These are phyloP conservation scores for Fallopia convolvulus DNA, from an alignment of 148 eudicot genomes.

Conservation along the genomic window DNA sequence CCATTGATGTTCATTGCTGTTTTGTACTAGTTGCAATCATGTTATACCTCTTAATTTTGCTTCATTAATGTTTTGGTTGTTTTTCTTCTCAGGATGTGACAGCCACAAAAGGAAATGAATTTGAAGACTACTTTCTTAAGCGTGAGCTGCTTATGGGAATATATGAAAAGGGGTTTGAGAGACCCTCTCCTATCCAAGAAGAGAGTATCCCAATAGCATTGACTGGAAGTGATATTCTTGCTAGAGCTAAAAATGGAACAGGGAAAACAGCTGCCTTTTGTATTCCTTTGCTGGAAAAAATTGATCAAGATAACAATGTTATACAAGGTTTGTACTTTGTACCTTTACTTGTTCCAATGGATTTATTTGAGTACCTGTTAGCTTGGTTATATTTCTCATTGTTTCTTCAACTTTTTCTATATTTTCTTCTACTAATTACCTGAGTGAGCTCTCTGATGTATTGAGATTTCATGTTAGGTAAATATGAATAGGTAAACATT, in stretches of 20 bases:
- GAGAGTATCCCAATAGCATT: constrained; percentile 84
- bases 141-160: constrained; percentile 82
- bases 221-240: constrained; percentile 85
- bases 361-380: neutral
- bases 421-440: neutral
- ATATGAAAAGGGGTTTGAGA: constrained; percentile 82
- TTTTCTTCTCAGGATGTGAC: constrained; percentile 63
- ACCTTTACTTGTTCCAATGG: neutral
- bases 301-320: constrained; percentile 69
- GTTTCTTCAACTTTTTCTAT: neutral
- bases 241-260: constrained; percentile 89
- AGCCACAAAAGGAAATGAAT: constrained; percentile 94
- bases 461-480: neutral
- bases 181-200: constrained; percentile 84
- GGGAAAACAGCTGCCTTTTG: constrained; percentile 95
- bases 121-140: constrained; percentile 82
- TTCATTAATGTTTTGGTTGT: neutral
- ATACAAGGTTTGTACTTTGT: constrained; percentile 58
- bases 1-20: neutral
- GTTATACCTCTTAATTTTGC: neutral
- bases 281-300: constrained; percentile 74
- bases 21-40: neutral
- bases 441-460: neutral
- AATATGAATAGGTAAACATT: neutral
- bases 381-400: neutral